A percentile compares a stretch with the other conserved stretches of the same genome.
phyloP scores from a whole-genome alignment of 345 rosid species.

The Turnera subulata region DNA sequence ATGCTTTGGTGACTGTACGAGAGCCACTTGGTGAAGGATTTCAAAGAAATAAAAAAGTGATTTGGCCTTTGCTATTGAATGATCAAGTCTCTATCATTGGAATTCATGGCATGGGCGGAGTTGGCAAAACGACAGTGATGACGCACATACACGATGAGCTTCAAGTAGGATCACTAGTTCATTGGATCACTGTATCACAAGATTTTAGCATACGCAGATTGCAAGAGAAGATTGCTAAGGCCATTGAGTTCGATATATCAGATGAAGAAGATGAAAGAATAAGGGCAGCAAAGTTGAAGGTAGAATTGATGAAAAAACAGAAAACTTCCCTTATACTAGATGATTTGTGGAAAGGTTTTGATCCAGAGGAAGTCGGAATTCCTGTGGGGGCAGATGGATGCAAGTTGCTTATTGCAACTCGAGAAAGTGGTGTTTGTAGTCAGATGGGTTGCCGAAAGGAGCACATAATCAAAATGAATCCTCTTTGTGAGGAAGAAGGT shows the following conservation, averaged over 20 bases:
- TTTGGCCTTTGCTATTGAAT: not conserved
- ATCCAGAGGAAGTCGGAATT: not conserved
- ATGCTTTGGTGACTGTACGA: too few relatives aligned
- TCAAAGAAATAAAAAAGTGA: not conserved
- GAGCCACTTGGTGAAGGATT: not conserved
- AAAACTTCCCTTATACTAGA: not conserved
- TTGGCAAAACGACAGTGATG: conserved; percentile 7
- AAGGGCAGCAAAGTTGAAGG: not conserved
- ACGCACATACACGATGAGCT: not conserved
- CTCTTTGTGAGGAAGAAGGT: too few relatives aligned
- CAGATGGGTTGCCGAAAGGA: conserved; percentile 3
- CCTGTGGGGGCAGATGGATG: not conserved
- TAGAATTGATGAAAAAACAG: not conserved
- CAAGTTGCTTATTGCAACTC: conserved; percentile 25
- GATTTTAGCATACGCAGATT: not conserved
- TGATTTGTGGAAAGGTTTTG: not conserved
- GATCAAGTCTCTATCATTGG: not conserved
- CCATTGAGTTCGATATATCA: not conserved
- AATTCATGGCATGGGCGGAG: conserved; percentile 4
- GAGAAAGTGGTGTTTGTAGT: conserved; percentile 9
- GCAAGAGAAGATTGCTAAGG: not conserved
- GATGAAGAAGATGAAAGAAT: not conserved
- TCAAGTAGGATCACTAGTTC: not conserved
- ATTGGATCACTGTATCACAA: not conserved
- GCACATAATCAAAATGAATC: not conserved